These are phyloP conservation scores for Cunninghamia lanceolata DNA, from an alignment of 75 land plant species.

Conservation along the genomic window DNA sequence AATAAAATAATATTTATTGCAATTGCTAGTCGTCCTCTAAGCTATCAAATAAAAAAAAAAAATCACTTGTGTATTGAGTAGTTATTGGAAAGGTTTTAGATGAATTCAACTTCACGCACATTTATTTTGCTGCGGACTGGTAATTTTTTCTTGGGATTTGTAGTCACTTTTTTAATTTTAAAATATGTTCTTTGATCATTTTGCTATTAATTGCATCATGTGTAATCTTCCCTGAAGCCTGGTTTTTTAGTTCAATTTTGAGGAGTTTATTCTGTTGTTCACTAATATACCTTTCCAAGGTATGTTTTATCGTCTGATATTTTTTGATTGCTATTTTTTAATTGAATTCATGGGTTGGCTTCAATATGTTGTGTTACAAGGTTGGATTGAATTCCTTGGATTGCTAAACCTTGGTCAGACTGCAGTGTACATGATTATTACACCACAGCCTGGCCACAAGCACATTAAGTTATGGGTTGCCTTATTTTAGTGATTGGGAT, in stretches of 20 bases:
- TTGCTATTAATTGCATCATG: not conserved
- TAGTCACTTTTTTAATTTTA: not conserved
- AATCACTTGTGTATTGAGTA: too few species aligned
- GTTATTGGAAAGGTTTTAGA: too few species aligned
- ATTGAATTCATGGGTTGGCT: not conserved
- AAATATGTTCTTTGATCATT: not conserved
- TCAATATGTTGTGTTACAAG: not conserved
- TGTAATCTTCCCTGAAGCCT: not conserved
- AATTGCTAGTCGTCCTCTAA: too few species aligned
- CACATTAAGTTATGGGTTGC: too few species aligned
- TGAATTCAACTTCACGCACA: too few species aligned
- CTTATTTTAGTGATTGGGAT: not conserved
- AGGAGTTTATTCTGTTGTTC: not conserved
- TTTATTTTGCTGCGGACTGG: too few species aligned
- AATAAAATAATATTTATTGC: too few species aligned
- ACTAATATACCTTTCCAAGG: not conserved
- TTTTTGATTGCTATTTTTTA: not conserved
- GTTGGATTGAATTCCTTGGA: not conserved
- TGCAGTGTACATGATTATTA: not conserved
- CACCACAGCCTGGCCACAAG: too few species aligned
- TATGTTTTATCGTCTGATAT: too few species aligned
- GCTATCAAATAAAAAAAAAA: too few species aligned
- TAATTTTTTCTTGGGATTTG: too few species aligned
- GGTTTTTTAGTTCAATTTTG: not conserved
- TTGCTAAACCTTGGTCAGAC: not conserved